These are phyloP conservation scores for Wickerhamomyces hampshirensis DNA, from an alignment of 805 yeast species.

Conservation along the genomic window DNA sequence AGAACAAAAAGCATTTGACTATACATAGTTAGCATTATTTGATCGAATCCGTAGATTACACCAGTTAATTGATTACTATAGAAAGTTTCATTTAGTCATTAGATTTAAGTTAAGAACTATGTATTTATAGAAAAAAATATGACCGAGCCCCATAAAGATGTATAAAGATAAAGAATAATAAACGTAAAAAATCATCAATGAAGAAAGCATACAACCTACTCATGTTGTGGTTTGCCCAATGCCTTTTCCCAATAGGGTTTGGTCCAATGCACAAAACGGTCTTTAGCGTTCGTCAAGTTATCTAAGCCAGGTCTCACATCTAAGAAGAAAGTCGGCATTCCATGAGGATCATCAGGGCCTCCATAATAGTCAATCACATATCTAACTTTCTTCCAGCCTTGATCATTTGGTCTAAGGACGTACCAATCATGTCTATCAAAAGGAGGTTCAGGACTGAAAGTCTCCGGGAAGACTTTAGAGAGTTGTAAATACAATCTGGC, in stretches of 20 bases:
- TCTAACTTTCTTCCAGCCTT: slow-evolving; percentile 66
- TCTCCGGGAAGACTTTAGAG: slow-evolving; percentile 66
- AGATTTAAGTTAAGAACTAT: no score
- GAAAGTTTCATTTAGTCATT: no score
- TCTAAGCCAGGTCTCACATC: slow-evolving; percentile 97
- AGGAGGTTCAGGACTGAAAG: slow-evolving; percentile 76
- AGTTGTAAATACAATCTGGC: slow-evolving; percentile 66
- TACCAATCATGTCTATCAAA: slow-evolving; percentile 99
- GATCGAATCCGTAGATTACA: no score
- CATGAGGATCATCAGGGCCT: slow-evolving; percentile 89
- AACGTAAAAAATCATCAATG: neutral
- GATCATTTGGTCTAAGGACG: slow-evolving; percentile 59
- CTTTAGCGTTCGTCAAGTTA: slow-evolving; percentile 52
- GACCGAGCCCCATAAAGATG: neutral
- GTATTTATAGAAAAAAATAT: neutral
- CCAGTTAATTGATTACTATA: no score
- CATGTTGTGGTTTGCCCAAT: slow-evolving; percentile 30
- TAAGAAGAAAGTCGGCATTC: slow-evolving; percentile 85
- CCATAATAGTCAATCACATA: slow-evolving; percentile 94
- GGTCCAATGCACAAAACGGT: slow-evolving; percentile 66
- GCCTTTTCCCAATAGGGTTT: slow-evolving; percentile 67
- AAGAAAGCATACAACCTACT: slow-evolving; percentile 34
- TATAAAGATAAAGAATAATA: neutral
- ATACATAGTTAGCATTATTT: no score
- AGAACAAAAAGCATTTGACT: no score